phyloP scores from a whole-genome alignment of 2,329 filamentous ascomycete genomes.

The Trichoderma sp. region DNA sequence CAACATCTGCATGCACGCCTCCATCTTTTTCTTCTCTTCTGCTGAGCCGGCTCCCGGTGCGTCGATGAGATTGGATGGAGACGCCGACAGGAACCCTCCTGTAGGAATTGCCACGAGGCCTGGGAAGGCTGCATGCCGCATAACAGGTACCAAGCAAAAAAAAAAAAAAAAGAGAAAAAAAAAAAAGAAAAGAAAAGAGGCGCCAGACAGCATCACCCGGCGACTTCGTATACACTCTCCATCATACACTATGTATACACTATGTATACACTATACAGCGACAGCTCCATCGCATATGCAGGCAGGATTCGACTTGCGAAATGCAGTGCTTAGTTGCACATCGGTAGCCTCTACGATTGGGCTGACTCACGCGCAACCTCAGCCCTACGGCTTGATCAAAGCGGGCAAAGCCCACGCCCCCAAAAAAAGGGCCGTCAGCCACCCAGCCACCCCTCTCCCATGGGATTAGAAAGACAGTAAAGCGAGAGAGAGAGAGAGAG shows the following conservation, averaged over 20 bases:
- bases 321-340: not conserved
- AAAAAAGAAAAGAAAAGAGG: too few species aligned
- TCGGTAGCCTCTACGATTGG: slow-evolving; percentile 12
- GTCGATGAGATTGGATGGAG: slow-evolving; percentile 14
- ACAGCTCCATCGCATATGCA: not conserved
- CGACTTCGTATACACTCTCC: not conserved
- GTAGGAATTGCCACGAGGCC: slow-evolving; percentile 9
- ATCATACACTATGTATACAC: not conserved
- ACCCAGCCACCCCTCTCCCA: slow-evolving; percentile 1
- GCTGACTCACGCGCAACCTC: slow-evolving; percentile 13
- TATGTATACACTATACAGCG: not conserved
- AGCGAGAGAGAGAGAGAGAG: not conserved
- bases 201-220: not conserved
- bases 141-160: not conserved
- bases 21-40: not conserved
- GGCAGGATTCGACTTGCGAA: not conserved
- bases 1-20: not conserved
- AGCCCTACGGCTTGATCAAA: slow-evolving; percentile 14
- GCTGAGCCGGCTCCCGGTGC: slow-evolving; percentile 10
- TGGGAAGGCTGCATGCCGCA: not conserved
- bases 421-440: slow-evolving; percentile 6
- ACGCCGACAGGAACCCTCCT: slow-evolving; percentile 11
- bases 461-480: not conserved
- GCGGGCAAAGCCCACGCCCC: slow-evolving; percentile 1
- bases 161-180: too few species aligned